Evolutionary conservation across 495 filamentous ascomycete genomes (phyloP), one percentile per base, ranked within the genome.

Genomic region (Niebla homalea): DNA sequence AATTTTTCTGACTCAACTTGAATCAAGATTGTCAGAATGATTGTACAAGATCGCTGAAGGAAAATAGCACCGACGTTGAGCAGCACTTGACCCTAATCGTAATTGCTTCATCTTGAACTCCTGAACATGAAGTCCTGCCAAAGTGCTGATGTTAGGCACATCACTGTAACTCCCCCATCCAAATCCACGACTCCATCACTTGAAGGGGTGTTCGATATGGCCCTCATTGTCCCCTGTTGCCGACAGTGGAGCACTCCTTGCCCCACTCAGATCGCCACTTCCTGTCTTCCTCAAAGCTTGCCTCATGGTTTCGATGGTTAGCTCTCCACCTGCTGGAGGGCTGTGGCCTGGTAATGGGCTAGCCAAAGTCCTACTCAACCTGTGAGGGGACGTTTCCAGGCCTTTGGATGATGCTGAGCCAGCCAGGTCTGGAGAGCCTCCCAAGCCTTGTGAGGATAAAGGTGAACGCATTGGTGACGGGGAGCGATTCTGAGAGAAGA

Each of bases 241-340:
- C 63, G 79, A 85, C 35, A 75, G 60, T 14, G 80, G 74, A 43
- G 77, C 75, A 62, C 81, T 83, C 53, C 74, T 67, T 38, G 72
- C 64, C 29, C 72, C 74, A 51, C 77, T 77, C 56, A 94, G 63
- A 61, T 94, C 89, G 18, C 84, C 83, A 65, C 84, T 90, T 10
- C 78, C 84, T 4, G 86, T 92, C 65, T 84, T 80, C 63, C 81
- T 69, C 63, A 90, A 70, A 19, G 89, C 87, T 66, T 94, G 87
- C 43, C 79, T 73, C 88, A 95, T 92, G 8, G 88, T 94, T 69
- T 95, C 87, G 50, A 95, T 80, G 23, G 78, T 82, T 36, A 94
- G 65, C 54, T 93, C 88, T 0, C 85, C 83, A 23, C 70, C 75
- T 41, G 67, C 65, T 18, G 64, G 70, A 15, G 76, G 68, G 18